Evolutionary conservation across 495 filamentous ascomycete species (phyloP).

Genomic region (Neurospora sp.): DNA sequence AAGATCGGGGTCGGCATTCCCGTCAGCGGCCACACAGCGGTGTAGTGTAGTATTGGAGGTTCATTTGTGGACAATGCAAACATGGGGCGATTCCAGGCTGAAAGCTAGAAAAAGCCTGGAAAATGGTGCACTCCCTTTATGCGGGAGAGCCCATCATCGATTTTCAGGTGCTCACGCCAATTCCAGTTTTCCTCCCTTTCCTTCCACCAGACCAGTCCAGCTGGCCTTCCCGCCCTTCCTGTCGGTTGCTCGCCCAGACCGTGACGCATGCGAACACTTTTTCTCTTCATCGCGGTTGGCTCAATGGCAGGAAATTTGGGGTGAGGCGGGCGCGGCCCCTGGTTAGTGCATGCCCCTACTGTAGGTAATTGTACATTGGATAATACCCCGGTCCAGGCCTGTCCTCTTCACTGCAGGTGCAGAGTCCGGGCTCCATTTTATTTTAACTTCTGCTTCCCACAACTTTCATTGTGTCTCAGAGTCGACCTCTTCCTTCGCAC

Average conservation of each 20-base stretch:
- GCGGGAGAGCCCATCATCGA: neutral
- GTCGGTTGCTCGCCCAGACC: neutral
- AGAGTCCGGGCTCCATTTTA: neutral
- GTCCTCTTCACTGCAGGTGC: neutral
- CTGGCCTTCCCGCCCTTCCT: neutral
- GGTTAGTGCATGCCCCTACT: neutral
- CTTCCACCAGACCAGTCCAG: neutral
- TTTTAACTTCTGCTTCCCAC: neutral
- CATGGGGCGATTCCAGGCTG: neutral
- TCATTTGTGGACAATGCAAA: neutral
- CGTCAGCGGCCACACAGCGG: neutral
- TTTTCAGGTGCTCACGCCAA: neutral
- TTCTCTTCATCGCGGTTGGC: neutral
- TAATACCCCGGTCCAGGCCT: neutral
- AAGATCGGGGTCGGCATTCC: neutral
- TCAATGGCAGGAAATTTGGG: too few species aligned
- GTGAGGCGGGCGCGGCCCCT: neutral
- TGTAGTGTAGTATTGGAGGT: neutral
- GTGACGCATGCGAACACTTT: neutral
- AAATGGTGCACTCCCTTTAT: neutral
- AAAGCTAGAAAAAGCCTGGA: neutral
- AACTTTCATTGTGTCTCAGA: neutral
- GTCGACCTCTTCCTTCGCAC: neutral
- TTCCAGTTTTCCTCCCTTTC: neutral
- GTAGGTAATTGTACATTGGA: neutral